Conservation (phyloP, 116 monocot genomes). For the Phalaenopsis hybrid region DNA sequence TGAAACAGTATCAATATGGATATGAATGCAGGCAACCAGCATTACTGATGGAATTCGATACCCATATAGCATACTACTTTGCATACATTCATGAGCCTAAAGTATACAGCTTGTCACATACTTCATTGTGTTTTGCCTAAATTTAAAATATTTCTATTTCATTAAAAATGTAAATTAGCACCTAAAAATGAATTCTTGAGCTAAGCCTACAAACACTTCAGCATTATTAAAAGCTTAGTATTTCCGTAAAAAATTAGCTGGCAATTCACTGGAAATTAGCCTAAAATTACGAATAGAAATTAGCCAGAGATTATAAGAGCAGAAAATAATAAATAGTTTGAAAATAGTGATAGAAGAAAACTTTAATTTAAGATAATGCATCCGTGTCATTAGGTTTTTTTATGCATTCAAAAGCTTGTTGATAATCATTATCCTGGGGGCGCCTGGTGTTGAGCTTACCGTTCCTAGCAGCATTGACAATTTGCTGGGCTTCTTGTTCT, state of each 20-base stretch:
- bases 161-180: neutral
- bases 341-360: neutral
- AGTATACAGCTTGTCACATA: neutral
- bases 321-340: neutral
- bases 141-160: neutral
- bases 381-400: neutral
- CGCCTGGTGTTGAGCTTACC: conserved; percentile 8
- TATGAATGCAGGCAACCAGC: neutral
- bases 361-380: neutral
- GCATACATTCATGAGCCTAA: neutral
- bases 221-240: neutral
- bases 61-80: neutral
- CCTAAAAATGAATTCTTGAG: neutral
- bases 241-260: neutral
- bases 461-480: conserved; percentile 42
- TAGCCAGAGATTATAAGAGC: neutral
- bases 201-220: neutral
- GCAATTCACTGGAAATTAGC: neutral
- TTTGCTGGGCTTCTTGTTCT: conserved; percentile 49
- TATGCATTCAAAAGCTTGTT: too few species aligned
- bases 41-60: neutral
- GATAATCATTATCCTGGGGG: too few species aligned
- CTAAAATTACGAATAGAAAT: neutral
- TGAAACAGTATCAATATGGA: neutral
- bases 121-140: neutral